Evolutionary conservation across 257 asterid genomes (phyloP).

Genomic region (Solanum megistacrolobum): DNA sequence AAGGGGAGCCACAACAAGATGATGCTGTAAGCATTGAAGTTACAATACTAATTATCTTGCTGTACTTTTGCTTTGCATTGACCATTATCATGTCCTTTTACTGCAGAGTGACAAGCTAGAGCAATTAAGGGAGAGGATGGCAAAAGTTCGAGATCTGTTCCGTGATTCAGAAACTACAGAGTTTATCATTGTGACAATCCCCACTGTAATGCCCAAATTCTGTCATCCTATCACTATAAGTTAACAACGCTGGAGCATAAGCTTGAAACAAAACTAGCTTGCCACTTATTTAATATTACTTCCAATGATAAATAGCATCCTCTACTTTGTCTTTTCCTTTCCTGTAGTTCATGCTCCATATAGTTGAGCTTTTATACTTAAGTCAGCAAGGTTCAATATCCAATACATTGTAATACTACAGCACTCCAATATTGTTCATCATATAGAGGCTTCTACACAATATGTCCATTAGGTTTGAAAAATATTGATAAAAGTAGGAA

Average conservation of each 20-base stretch:
- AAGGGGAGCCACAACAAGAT: conserved; percentile 39
- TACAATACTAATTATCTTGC: neutral
- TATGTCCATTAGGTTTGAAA: neutral
- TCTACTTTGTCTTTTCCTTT: neutral
- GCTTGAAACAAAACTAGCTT: neutral
- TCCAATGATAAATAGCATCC: neutral
- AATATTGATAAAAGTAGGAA: neutral
- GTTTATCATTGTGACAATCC: conserved; percentile 67
- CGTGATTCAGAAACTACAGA: conserved; percentile 53
- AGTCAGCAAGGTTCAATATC: neutral
- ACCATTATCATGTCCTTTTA: neutral
- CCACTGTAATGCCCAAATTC: conserved; percentile 37
- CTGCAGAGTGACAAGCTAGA: conserved; percentile 53
- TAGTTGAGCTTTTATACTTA: neutral
- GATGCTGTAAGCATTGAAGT: conserved; percentile 27
- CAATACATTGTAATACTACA: neutral
- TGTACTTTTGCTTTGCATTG: neutral
- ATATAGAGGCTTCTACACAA: neutral
- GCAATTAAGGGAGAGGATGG: conserved; percentile 51
- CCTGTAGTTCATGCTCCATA: neutral
- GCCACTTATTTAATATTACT: neutral
- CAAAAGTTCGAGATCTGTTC: conserved; percentile 68
- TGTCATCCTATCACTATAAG: neutral
- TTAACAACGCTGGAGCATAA: neutral
- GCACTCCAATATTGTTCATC: neutral